Conservation (phyloP, 805 yeast genomes). For the Ogataea zsoltii region DNA sequence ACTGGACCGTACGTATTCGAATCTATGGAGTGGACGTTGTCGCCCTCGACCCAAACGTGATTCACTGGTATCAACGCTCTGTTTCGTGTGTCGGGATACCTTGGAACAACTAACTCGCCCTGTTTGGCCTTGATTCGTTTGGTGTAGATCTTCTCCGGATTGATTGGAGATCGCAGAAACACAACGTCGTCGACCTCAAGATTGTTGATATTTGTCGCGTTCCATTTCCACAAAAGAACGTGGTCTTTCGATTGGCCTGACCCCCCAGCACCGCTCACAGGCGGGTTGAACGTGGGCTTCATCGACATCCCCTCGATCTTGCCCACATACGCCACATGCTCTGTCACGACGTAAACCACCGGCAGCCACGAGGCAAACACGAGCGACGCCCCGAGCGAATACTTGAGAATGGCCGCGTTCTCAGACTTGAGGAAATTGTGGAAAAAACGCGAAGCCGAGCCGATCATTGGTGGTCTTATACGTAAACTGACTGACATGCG, state of each 20-base stretch:
- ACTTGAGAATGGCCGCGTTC: conserved; percentile 23
- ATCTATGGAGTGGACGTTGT: conserved; percentile 80
- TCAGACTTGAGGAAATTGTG: conserved; percentile 8
- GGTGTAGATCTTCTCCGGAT: conserved; percentile 73
- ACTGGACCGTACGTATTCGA: conserved; percentile 89
- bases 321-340: conserved; percentile 72
- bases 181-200: conserved; percentile 69
- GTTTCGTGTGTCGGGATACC: conserved; percentile 66
- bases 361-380: conserved; percentile 73
- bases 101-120: conserved; percentile 67
- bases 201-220: conserved; percentile 46
- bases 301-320: conserved; percentile 79
- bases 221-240: conserved; percentile 70
- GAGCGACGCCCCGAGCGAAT: conserved; percentile 34
- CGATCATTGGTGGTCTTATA: not conserved
- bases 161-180: conserved; percentile 74
- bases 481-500: too few species aligned
- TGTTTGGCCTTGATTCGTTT: conserved; percentile 77
- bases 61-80: conserved; percentile 67
- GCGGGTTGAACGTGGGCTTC: conserved; percentile 87
- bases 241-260: conserved; percentile 47
- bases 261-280: conserved; percentile 30
- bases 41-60: conserved; percentile 96
- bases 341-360: conserved; percentile 65
- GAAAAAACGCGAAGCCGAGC: conserved; percentile 1